Conservation (phyloP, 148 eudicot species). For the Drosera capensis region DNA sequence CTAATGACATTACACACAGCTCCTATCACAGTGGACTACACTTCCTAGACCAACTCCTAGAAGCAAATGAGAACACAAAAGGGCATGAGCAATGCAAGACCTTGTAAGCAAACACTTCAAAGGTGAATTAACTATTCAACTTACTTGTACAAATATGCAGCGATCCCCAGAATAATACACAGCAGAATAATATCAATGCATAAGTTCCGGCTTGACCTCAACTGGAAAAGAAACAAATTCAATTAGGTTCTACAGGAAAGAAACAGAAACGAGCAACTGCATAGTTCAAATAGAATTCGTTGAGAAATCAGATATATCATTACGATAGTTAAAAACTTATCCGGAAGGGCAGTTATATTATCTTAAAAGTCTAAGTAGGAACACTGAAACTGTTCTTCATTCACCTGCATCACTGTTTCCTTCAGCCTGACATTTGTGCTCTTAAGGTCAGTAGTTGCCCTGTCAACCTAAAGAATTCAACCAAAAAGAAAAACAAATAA, state of each 20-base stretch:
- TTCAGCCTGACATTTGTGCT: constrained; percentile 96
- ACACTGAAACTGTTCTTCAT: too few species aligned
- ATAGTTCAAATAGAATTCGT: background rate
- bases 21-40: too few species aligned
- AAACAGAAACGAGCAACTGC: background rate
- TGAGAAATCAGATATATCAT: too few species aligned
- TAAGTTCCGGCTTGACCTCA: constrained; percentile 94
- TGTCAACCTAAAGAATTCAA: constrained; percentile 49
- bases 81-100: too few species aligned
- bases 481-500: too few species aligned
- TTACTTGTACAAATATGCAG: constrained; percentile 97
- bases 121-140: constrained; percentile 8
- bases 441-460: constrained; percentile 81
- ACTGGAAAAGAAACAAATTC: constrained; percentile 25
- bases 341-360: too few species aligned
- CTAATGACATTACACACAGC: too few species aligned
- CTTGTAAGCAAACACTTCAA: constrained; percentile 4
- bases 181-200: constrained; percentile 83
- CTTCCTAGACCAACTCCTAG: too few species aligned
- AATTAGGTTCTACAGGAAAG: constrained; percentile 4
- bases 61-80: too few species aligned
- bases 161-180: constrained; percentile 90
- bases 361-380: too few species aligned
- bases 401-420: constrained; percentile 85
- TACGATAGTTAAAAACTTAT: too few species aligned